Evolutionary conservation across 768 basidiomycete genomes (phyloP).

Genomic region (Cystobasidium ongulense): DNA sequence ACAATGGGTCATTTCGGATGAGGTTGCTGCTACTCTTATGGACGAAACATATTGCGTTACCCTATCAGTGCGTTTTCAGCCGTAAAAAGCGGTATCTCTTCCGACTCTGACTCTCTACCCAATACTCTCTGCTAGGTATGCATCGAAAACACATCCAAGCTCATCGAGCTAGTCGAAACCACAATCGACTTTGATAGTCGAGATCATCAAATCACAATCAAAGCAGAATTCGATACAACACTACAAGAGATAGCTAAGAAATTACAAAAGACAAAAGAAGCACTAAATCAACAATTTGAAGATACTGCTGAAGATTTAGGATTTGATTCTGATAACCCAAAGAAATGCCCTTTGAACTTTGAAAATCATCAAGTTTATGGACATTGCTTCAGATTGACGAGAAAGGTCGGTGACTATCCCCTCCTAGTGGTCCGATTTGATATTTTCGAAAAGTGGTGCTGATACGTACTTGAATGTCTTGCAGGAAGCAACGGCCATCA

Average conservation of each 20-base stretch:
- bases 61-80: background rate
- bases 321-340: slow-evolving; percentile 57
- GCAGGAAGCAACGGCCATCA: slow-evolving; percentile 70
- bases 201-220: slow-evolving; percentile 75
- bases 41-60: slow-evolving; percentile 54
- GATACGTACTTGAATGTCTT: background rate
- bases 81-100: background rate
- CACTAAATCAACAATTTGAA: slow-evolving; percentile 71
- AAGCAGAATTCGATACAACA: slow-evolving; percentile 75
- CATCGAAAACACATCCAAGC: slow-evolving; percentile 9
- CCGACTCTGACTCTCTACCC: slow-evolving; percentile 53
- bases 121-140: slow-evolving; percentile 32
- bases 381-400: slow-evolving; percentile 85
- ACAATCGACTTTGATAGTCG: slow-evolving; percentile 72
- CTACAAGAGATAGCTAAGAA: slow-evolving; percentile 62
- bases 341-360: slow-evolving; percentile 70
- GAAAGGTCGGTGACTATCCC: slow-evolving; percentile 57
- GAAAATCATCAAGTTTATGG: slow-evolving; percentile 84
- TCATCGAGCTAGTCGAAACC: slow-evolving; percentile 78
- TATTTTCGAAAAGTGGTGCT: background rate
- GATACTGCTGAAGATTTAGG: slow-evolving; percentile 61
- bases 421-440: background rate
- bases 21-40: slow-evolving; percentile 49
- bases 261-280: slow-evolving; percentile 65
- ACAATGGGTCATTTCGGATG: slow-evolving; percentile 18